Evolutionary conservation across 345 rosid species (phyloP).

Genomic region (Stellera chamaejasme): DNA sequence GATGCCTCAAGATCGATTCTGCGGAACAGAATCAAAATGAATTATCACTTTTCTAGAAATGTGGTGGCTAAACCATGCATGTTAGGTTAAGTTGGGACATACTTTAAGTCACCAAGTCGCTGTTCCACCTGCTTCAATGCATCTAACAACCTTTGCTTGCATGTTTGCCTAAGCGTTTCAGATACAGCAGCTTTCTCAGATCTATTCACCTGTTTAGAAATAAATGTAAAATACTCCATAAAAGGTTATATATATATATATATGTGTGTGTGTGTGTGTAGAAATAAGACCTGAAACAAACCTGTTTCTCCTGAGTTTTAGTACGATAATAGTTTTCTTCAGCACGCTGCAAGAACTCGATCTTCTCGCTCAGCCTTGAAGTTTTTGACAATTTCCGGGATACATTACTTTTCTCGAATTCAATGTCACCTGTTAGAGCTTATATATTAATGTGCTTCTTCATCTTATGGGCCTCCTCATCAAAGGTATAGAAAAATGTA

Average conservation of each 20-base stretch:
- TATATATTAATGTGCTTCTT: constrained; percentile 1
- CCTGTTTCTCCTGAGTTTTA: constrained; percentile 47
- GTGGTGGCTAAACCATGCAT: not conserved
- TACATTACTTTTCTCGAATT: constrained; percentile 32
- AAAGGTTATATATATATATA: not conserved
- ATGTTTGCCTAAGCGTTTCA: constrained; percentile 51
- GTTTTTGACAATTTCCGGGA: constrained; percentile 39
- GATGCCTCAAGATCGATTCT: constrained; percentile 49
- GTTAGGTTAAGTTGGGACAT: not conserved
- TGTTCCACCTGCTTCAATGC: constrained; percentile 52
- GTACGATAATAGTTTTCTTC: constrained; percentile 58
- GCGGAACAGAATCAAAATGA: constrained; percentile 16
- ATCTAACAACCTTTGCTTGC: constrained; percentile 56
- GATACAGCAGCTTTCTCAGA: constrained; percentile 57
- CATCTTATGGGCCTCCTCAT: not conserved
- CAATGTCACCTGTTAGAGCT: constrained; percentile 42
- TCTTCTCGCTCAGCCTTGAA: constrained; percentile 47
- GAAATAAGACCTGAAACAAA: constrained; percentile 3
- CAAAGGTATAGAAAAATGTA: constrained; percentile 5
- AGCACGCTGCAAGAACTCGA: constrained; percentile 58
- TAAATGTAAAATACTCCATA: not conserved
- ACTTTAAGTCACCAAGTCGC: constrained; percentile 38
- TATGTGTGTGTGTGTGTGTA: not conserved
- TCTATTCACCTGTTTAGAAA: constrained; percentile 42
- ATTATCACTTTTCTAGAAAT: too few relatives aligned